Evolutionary conservation across 2,329 filamentous ascomycete genomes (phyloP).

Genomic region (Exophiala calicioides): DNA sequence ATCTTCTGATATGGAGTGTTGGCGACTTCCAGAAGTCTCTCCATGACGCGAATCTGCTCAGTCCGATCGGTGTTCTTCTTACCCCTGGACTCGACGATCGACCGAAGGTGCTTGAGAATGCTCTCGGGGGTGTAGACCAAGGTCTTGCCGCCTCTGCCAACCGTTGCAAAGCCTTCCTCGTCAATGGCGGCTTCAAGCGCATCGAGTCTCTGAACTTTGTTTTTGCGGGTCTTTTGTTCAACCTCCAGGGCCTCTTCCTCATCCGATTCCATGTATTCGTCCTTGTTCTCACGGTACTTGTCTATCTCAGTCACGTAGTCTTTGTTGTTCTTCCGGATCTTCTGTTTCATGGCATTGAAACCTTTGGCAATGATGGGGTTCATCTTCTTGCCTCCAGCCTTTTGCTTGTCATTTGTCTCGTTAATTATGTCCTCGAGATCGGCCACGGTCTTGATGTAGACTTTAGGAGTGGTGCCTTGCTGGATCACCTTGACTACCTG

Average conservation of each 20-base stretch:
- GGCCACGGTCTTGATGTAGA: conserved; percentile 88
- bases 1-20: conserved; percentile 91
- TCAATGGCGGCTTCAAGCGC: conserved; percentile 59
- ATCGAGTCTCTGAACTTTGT: conserved; percentile 49
- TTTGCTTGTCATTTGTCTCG: conserved; percentile 92
- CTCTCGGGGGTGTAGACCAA: conserved; percentile 94
- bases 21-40: conserved; percentile 89
- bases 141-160: conserved; percentile 84
- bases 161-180: conserved; percentile 84
- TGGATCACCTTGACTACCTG: conserved; percentile 77
- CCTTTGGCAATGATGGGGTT: conserved; percentile 92
- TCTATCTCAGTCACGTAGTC: conserved; percentile 88
- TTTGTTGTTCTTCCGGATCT: conserved; percentile 98
- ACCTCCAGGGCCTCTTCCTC: conserved; percentile 64
- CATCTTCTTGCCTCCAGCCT: conserved; percentile 97
- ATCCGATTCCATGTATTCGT: conserved; percentile 82
- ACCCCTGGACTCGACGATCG: conserved; percentile 91
- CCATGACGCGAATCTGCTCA: conserved; percentile 97
- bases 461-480: conserved; percentile 78
- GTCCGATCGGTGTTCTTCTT: conserved; percentile 97
- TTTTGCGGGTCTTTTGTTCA: conserved; percentile 45
- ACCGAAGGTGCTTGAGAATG: conserved; percentile 93
- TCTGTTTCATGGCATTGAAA: conserved; percentile 95
- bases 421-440: conserved; percentile 94
- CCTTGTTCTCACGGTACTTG: conserved; percentile 80